These are phyloP conservation scores for Emiliania huxleyi DNA, from an alignment of 78 protist genomes.

Conservation along the genomic window DNA sequence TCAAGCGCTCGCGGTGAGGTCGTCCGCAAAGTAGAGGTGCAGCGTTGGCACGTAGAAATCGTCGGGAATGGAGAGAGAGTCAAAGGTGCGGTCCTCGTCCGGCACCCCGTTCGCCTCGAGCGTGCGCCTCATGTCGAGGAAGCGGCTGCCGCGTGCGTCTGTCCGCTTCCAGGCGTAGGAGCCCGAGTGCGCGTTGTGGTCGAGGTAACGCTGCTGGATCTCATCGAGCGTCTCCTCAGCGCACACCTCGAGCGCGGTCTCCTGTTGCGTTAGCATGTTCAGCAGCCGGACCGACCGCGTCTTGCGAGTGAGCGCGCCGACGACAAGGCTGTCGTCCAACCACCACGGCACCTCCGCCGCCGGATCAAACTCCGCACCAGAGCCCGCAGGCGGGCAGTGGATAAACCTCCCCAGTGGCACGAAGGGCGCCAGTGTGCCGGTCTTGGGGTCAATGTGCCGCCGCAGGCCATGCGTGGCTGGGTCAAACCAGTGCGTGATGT, in stretches of 20 bases:
- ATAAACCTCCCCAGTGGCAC: conserved; percentile 38
- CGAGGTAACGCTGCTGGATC: conserved; percentile 52
- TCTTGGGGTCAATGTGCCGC: conserved; percentile 16
- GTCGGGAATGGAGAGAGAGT: not conserved
- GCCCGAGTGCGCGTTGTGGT: conserved; percentile 60
- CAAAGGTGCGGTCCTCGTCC: conserved; percentile 43
- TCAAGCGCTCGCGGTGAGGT: too few species aligned
- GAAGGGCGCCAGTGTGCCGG: not conserved
- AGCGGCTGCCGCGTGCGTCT: not conserved
- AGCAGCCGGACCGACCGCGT: conserved; percentile 41
- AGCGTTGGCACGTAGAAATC: conserved; percentile 53
- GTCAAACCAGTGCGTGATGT: conserved; percentile 76
- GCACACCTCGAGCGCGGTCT: conserved; percentile 60
- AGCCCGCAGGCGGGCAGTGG: conserved; percentile 34
- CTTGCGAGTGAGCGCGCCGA: conserved; percentile 48
- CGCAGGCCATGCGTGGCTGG: not conserved
- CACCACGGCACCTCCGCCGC: conserved; percentile 65
- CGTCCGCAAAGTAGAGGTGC: conserved; percentile 68
- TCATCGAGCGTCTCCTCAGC: conserved; percentile 65
- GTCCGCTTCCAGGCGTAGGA: conserved; percentile 68
- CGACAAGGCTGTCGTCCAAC: conserved; percentile 32
- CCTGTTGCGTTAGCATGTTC: conserved; percentile 52
- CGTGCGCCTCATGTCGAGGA: conserved; percentile 57
- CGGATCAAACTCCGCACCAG: not conserved
- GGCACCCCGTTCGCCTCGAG: conserved; percentile 59